phyloP scores from a whole-genome alignment of 768 basidiomycete species.

The Auriscalpium orientale region DNA sequence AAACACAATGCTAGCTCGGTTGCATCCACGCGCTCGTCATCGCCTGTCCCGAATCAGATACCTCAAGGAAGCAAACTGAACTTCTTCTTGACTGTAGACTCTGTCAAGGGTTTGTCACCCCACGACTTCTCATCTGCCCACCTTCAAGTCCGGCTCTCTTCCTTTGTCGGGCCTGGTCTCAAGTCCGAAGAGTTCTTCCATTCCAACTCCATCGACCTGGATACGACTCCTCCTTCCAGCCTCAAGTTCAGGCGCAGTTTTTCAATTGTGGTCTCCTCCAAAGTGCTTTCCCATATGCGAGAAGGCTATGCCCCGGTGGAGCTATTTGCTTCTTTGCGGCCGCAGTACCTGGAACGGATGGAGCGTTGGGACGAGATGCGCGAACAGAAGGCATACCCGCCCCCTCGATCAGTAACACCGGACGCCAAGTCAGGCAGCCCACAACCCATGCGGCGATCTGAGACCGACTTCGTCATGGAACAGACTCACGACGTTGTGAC shows the following conservation, averaged over 20 bases:
- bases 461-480: conserved; percentile 83
- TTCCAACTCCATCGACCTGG: conserved; percentile 69
- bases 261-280: conserved; percentile 66
- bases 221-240: conserved; percentile 61
- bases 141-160: conserved; percentile 81
- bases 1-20: conserved; percentile 55
- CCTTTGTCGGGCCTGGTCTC: conserved; percentile 68
- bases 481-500: conserved; percentile 89
- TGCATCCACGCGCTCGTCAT: conserved; percentile 65
- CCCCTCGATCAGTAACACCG: conserved; percentile 15
- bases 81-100: conserved; percentile 81
- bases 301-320: conserved; percentile 81
- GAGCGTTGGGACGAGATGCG: conserved; percentile 93
- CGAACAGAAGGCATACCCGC: conserved; percentile 53
- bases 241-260: conserved; percentile 81
- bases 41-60: conserved; percentile 62
- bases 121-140: conserved; percentile 84
- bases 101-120: conserved; percentile 83
- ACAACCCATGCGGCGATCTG: conserved; percentile 85
- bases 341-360: conserved; percentile 81
- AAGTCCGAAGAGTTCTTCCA: conserved; percentile 76
- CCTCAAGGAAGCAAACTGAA: conserved; percentile 72
- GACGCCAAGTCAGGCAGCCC: conserved; percentile 35
- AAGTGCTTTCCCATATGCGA: conserved; percentile 63
- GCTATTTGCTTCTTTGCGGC: conserved; percentile 77